Evolutionary conservation across 352 stramenopile species (phyloP), one percentile per base, ranked within the genome.

Genomic region (Pythium rishiriense): DNA sequence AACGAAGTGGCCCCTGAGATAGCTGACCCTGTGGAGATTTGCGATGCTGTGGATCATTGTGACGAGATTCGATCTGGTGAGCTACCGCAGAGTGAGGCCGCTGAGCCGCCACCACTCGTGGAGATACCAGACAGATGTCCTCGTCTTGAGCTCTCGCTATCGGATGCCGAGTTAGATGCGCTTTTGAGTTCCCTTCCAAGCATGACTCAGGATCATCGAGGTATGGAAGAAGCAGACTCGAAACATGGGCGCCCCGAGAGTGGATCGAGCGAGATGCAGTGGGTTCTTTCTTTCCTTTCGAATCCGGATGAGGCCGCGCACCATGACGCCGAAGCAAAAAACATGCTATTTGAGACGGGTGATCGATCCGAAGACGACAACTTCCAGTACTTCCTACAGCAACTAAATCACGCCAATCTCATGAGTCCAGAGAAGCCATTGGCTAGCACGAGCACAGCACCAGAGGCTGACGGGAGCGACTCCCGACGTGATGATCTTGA

Each of bases 301-400:
- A 62, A 88, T 25, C 80, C 82, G 0, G 66, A 87, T n/a, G 68
- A 68, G 10, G 66, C 74, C 2, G 82, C 76, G 15, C 64, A 66
- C 22, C 67, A 74, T 4, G 82, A 91, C 46, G 71, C 61, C 3
- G 80, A 89, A 26, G 78, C 79, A 24, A 91, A 89, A 51, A 73
- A 77, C 55, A 58, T 89, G 48, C 42, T 85, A 21, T 65, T 54
- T n/a, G 71, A 49, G 21, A 31, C 52, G 12, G 15, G 14, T 2
- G 73, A 80, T 43, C 76, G 76, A 42, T 50, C 75, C 24, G 75
- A 89, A 3, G 79, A 91, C 41, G 82, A 91, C 64, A 87, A 89
- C 71, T 89, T 87, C 68, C 80, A 91, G 57, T 76, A 75, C 43
- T 91, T 91, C 37, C 45, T 91, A 15, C 78, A 85, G 42, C 76